Evolutionary conservation across 2,329 filamentous ascomycete species (phyloP).

Genomic region (Trichocomaceae sp.): DNA sequence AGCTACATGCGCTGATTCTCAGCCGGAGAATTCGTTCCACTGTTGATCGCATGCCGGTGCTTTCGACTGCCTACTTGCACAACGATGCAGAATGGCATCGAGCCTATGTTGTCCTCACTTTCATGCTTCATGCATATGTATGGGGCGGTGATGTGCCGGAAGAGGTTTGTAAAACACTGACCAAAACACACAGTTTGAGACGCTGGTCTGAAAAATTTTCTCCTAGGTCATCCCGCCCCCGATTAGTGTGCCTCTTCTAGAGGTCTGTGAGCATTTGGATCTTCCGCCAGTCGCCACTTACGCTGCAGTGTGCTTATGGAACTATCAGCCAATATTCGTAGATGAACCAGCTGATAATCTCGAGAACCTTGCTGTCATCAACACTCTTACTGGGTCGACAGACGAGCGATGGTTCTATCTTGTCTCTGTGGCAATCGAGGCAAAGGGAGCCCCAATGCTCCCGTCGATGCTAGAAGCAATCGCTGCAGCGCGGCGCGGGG

Average conservation of each 20-base stretch:
- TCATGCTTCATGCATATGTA: constrained; percentile 78
- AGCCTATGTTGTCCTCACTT: constrained; percentile 71
- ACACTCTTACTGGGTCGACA: constrained; percentile 86
- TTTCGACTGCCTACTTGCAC: constrained; percentile 74
- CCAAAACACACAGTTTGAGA: background rate
- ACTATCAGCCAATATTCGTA: constrained; percentile 86
- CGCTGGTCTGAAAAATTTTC: background rate
- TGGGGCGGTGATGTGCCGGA: constrained; percentile 74
- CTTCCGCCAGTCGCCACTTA: constrained; percentile 92
- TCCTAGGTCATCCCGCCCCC: constrained; percentile 62
- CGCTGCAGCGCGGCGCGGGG: constrained; percentile 63
- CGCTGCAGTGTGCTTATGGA: constrained; percentile 87
- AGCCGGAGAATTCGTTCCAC: constrained; percentile 75
- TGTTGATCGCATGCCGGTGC: constrained; percentile 71
- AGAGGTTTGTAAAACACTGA: constrained; percentile 48
- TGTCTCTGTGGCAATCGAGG: constrained; percentile 91
- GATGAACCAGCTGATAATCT: constrained; percentile 75
- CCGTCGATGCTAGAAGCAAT: constrained; percentile 86
- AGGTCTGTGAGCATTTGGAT: constrained; percentile 70
- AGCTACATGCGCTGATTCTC: constrained; percentile 79
- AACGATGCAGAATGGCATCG: constrained; percentile 86
- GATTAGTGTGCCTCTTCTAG: constrained; percentile 74
- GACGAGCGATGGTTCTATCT: constrained; percentile 99
- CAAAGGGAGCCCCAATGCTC: constrained; percentile 78
- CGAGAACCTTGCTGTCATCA: constrained; percentile 79